These are phyloP conservation scores for Trametes meyenii DNA, from an alignment of 768 basidiomycete species.

Conservation along the genomic window DNA sequence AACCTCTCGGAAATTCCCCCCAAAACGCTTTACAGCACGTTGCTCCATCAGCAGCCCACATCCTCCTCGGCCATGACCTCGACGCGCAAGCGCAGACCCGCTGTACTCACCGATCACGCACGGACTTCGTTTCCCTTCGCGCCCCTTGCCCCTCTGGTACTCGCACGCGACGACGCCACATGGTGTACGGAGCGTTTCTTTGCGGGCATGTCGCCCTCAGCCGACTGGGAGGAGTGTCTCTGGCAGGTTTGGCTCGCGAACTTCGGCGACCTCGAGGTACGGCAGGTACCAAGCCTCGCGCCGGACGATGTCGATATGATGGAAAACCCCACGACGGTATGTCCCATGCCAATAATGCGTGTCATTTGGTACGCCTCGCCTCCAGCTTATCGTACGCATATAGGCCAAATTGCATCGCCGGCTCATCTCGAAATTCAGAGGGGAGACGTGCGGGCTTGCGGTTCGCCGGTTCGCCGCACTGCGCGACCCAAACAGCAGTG, in stretches of 20 bases:
- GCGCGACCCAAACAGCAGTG: constrained; percentile 37
- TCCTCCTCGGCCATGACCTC: constrained; percentile 16
- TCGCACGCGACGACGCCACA: constrained; percentile 45
- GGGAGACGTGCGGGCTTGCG: constrained; percentile 55
- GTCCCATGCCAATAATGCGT: constrained; percentile 2
- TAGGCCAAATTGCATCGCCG: constrained; percentile 47
- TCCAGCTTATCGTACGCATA: background rate
- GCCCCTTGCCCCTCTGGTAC: constrained; percentile 48
- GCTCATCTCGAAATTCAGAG: constrained; percentile 50
- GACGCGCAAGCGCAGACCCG: constrained; percentile 23
- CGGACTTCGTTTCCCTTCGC: constrained; percentile 43
- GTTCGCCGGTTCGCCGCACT: constrained; percentile 45
- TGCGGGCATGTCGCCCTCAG: constrained; percentile 43
- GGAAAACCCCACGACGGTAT: constrained; percentile 22
- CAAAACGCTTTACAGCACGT: constrained; percentile 29
- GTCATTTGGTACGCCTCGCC: background rate
- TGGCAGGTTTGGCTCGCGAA: constrained; percentile 66
- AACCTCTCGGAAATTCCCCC: constrained; percentile 37
- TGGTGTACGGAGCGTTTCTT: constrained; percentile 69
- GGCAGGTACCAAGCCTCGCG: constrained; percentile 15
- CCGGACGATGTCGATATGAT: constrained; percentile 24
- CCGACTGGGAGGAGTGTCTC: constrained; percentile 67
- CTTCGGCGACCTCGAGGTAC: constrained; percentile 43
- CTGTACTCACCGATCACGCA: constrained; percentile 35
- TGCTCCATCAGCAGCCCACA: constrained; percentile 18